Base-by-base conservation (phyloP, 2,329 filamentous ascomycete species). In the Aspergillus fructus region DNA sequence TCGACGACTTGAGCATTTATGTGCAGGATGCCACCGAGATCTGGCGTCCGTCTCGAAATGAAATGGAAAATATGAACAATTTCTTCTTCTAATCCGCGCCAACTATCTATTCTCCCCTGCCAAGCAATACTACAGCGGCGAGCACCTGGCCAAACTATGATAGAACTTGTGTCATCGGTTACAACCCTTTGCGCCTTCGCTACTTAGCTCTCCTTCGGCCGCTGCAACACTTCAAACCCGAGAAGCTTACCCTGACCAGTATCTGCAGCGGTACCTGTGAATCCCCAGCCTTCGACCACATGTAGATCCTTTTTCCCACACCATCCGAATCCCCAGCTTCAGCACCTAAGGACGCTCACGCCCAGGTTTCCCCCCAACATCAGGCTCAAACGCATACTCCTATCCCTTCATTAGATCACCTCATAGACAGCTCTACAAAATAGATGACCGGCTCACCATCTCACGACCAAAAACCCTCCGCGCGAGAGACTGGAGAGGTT, bases 1-100 rank as follows among this genome's bases (percentile, higher is more conserved):
- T 71, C 71, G 64, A 68, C 65, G 51, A 65, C 66, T 65, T 65
- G 62, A 64, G 62, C 63, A 64, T 66, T 65, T 67, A 65, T 37
- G 71, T 68, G 68, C 71, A 66, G 68, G 70, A 66, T 64, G 70
- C 65, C 68, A 67, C 64, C 66, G 56, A 66, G 66, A 71, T 62
- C 65, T 70, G 71, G 72, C 66, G 66, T 68, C 71, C 65, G 61
- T 66, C 68, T 71, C 60, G 62, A 67, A 72, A 75, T 74, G 72
- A 74, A 73, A 73, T 69, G 70, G 69, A 74, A 73, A 73, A 72
- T 68, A 69, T 71, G 69, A 72, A 72, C 67, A 68, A 69, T 67
- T 69, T 61, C 53, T 65, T 68, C 55, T 64, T 66, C 51, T 37
- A 37, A 37, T n/a, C 34, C n/a, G 34, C 34, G 15, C 34, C 13